A percentile compares a stretch with the other conserved stretches of the same genome.
Conservation (phyloP, 768 basidiomycete species). For the Pleurotus pulmonarius region DNA sequence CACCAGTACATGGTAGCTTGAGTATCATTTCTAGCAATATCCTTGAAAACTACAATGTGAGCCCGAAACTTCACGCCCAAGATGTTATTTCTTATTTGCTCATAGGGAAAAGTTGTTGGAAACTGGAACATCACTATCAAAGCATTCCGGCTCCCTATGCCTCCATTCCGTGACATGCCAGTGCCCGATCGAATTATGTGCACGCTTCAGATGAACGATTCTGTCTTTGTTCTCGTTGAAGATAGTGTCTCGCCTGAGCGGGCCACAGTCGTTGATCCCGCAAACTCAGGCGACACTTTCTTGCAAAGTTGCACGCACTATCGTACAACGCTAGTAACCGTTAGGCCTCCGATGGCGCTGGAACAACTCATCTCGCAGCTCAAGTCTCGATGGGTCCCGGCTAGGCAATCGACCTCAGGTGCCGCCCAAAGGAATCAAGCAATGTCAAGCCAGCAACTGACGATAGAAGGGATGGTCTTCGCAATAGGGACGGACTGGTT, state of each 20-base stretch:
- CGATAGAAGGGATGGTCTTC: constrained; percentile 71
- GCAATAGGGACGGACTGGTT: constrained; percentile 80
- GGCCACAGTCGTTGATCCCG: constrained; percentile 52
- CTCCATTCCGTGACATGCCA: constrained; percentile 47
- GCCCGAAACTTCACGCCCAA: constrained; percentile 12
- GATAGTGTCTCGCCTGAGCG: constrained; percentile 70
- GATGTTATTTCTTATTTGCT: constrained; percentile 14
- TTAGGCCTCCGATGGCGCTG: constrained; percentile 68
- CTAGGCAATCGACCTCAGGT: constrained; percentile 44
- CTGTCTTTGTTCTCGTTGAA: constrained; percentile 76
- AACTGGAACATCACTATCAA: constrained; percentile 69
- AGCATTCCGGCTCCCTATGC: constrained; percentile 72
- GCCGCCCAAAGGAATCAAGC: constrained; percentile 43
- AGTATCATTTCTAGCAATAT: constrained; percentile 70
- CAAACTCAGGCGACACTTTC: constrained; percentile 36
- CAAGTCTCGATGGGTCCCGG: constrained; percentile 72
- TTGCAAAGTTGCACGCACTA: constrained; percentile 59
- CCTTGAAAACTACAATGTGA: constrained; percentile 62
- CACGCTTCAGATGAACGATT: constrained; percentile 74
- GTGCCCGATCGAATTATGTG: constrained; percentile 69
- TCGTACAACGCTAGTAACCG: constrained; percentile 72
- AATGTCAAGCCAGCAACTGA: constrained; percentile 54
- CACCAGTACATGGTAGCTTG: constrained; percentile 62
- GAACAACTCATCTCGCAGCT: constrained; percentile 74
- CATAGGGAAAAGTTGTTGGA: constrained; percentile 55